Base-by-base conservation (phyloP, 805 yeast species). In the Saturnispora dispora region DNA sequence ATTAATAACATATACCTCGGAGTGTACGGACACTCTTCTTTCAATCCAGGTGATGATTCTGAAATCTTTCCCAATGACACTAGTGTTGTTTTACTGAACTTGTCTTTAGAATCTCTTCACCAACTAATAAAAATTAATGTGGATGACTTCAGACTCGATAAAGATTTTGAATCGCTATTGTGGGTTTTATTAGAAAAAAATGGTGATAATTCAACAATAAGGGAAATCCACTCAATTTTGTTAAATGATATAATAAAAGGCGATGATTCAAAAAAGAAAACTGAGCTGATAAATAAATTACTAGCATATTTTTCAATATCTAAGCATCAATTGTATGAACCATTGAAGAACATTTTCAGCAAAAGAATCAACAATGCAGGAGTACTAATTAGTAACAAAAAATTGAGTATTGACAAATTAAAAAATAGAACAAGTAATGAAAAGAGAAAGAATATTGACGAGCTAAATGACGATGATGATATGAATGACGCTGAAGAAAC, bases 1-100 rank as follows among this genome's bases (percentile, higher is more conserved):
- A 56, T 60, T 28, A 68, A 67, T 52, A 69, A 72, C 51, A 57
- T 69, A 40, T 65, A 63, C 20, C 47, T 62, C 28, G 72, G 72
- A 3, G 58, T 65, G 20, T 58, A 59, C 41, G 58, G 57, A 22
- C 58, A 57, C 30, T 57, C 57, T 32, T 50, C 60, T 33, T 52
- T 55, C 20, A 49, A 52, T 27, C 36, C 10, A 23, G 25, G 35
- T 37, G 39, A 44, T 20, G 25, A 44, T 11, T 46, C 55, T 18
- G 62, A 61, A 30, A 56, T 73, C 39, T 68, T 58, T 50, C 70
- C 70, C 1, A 49, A 57, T 59, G 71, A 60, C 50, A 66, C 66
- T 50, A 68, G 60, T 65, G 62, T 52, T 13, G 50, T 47, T 30
- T 55, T 61, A 40, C 56, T 63, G 56, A 50, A 48, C 7, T 47